Base-by-base conservation (phyloP, 129 eudicot species). In the Arctium lappa region DNA sequence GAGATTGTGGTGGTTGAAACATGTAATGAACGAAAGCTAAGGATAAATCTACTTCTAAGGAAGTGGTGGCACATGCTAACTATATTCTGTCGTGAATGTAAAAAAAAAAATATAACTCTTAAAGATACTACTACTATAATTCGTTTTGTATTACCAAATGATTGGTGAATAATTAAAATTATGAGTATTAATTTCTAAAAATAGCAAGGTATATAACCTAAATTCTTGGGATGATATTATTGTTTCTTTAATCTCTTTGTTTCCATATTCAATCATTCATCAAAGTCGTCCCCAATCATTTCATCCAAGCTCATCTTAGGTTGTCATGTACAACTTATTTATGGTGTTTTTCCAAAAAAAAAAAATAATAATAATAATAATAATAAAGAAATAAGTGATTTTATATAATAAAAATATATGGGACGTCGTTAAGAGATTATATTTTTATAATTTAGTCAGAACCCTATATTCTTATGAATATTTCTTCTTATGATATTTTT, bases 151-250 rank as follows among this genome's bases (percentile, higher is more conserved):
- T 33, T 22, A 22, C 27, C 27, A 22, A 78, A 78, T 83, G 79
- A 78, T 71, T 39, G 37, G 86, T 56, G 31, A 69, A 11, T 77
- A n/a, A 69, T 22, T 60, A 70, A 29, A 56, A 68, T 32, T 4
- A 78, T 39, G 18, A 36, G 22, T 66, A 69, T 8, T 53, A 56
- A 71, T 71, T 83, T 77, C 74, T 56, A 70, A 34, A 34, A 77
- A 29, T 70, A 72, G 73, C 65, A 78, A 72, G 83, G 78, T 38
- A 53, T 53, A 53, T 53, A 65, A 78, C 68, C 74, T 71, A 71
- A 56, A 77, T 77, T 69, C 82, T 77, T 72, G 68, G 74, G 53
- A 16, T 40, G 32, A 72, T 18, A 31, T 18, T 70, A 18, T 15
- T 50, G 15, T 75, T 70, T 60, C 27, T 31, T 48, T 48, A 48